Percentiles rank a stretch among this genome's conserved stretches.
Conservation (phyloP, 1,284 basidiomycete species). For the Binderoboletus segoi region DNA sequence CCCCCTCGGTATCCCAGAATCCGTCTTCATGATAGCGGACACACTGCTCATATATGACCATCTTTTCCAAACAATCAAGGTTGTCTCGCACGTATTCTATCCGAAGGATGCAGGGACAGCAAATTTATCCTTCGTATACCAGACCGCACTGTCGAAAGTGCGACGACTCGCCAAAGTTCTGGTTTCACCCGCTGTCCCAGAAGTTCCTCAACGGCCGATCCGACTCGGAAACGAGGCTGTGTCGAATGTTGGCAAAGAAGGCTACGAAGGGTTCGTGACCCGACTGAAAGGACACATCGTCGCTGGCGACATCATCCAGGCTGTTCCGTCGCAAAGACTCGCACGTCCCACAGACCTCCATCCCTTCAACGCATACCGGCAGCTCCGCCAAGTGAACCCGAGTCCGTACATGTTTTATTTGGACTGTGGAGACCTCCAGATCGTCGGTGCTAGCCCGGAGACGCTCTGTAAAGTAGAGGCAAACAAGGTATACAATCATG, state of each 20-base stretch:
- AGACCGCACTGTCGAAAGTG: constrained; percentile 80
- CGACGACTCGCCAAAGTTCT: constrained; percentile 73
- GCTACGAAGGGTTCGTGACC: constrained; percentile 93
- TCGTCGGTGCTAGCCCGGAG: constrained; percentile 97
- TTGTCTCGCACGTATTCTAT: constrained; percentile 94
- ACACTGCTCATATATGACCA: constrained; percentile 97
- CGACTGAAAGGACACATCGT: constrained; percentile 93
- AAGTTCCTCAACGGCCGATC: constrained; percentile 70
- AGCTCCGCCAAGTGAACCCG: constrained; percentile 93
- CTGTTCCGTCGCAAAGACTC: constrained; percentile 94
- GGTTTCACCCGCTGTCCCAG: constrained; percentile 58
- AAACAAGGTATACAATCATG: constrained; percentile 95
- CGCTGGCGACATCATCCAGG: constrained; percentile 98
- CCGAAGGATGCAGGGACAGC: constrained; percentile 64
- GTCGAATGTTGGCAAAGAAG: constrained; percentile 92
- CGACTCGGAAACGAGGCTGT: constrained; percentile 71
- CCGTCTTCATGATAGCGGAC: constrained; percentile 96
- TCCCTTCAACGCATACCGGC: constrained; percentile 97
- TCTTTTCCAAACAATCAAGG: constrained; percentile 91
- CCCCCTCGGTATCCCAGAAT: constrained; percentile 86
- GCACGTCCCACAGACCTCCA: constrained; percentile 85
- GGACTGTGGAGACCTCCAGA: constrained; percentile 89
- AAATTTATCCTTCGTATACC: constrained; percentile 79
- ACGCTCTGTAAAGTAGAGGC: constrained; percentile 95
- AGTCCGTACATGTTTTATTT: constrained; percentile 99